Conservation (phyloP, 2,329 filamentous ascomycete genomes). For the Penicillium sp. region DNA sequence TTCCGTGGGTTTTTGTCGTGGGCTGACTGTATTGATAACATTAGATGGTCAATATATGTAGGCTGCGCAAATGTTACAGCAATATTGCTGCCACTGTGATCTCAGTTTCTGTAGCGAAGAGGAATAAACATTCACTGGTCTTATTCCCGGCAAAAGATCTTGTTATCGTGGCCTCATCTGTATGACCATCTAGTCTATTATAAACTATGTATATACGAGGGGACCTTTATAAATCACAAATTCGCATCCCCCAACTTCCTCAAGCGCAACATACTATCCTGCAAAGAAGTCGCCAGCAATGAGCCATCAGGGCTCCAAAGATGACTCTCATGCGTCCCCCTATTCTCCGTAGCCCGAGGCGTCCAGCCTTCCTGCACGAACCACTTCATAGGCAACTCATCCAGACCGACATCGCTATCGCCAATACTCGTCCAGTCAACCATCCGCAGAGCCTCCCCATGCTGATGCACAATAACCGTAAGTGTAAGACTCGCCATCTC, state of each 20-base stretch:
- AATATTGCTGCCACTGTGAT: background rate
- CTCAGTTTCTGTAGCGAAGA: background rate
- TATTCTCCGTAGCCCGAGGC: slow-evolving; percentile 44
- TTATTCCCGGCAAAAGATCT: background rate
- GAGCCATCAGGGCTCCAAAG: slow-evolving; percentile 45
- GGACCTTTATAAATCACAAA: slow-evolving; percentile 12
- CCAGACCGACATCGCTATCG: slow-evolving; percentile 1
- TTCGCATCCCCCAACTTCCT: slow-evolving; percentile 18
- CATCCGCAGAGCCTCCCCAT: slow-evolving; percentile 42
- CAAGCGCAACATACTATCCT: slow-evolving; percentile 50
- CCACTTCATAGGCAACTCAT: slow-evolving; percentile 40
- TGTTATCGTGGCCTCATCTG: background rate
- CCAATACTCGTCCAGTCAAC: slow-evolving; percentile 32
- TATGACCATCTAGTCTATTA: background rate
- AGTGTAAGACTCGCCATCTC: slow-evolving; percentile 50
- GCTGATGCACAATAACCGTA: slow-evolving; percentile 49
- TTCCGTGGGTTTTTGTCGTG: background rate
- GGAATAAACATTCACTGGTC: background rate
- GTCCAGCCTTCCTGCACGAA: slow-evolving; percentile 51
- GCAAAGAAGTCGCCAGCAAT: slow-evolving; percentile 48
- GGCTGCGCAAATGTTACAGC: background rate
- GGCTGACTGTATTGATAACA: background rate
- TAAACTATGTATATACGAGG: background rate
- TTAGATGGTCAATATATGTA: background rate
- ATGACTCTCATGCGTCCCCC: slow-evolving; percentile 48